phyloP scores from a whole-genome alignment of 768 basidiomycete genomes.

The Boletus reticuloceps region DNA sequence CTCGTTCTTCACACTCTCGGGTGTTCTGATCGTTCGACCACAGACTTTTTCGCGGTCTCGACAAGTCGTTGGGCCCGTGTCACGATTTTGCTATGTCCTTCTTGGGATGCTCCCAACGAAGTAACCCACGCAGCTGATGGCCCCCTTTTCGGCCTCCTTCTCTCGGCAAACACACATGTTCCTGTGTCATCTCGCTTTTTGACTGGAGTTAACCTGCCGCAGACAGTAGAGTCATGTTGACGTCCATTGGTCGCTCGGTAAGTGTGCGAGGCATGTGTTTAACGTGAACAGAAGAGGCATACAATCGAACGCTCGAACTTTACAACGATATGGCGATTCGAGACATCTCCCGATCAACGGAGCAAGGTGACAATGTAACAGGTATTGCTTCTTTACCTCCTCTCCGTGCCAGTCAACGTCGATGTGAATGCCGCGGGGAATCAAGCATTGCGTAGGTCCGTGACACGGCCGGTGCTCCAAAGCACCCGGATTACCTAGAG shows the following conservation, averaged over 20 bases:
- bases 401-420: slow-evolving; percentile 6
- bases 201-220: slow-evolving; percentile 10
- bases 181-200: slow-evolving; percentile 19
- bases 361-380: slow-evolving; percentile 6
- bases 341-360: slow-evolving; percentile 22
- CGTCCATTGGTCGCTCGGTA: slow-evolving; percentile 12
- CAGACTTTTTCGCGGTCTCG: not conserved
- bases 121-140: slow-evolving; percentile 33
- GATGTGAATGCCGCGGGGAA: slow-evolving; percentile 34
- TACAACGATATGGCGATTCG: too few relatives aligned
- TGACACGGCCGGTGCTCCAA: slow-evolving; percentile 16
- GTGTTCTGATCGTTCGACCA: slow-evolving; percentile 13
- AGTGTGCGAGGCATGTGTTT: slow-evolving; percentile 5
- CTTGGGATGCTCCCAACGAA: slow-evolving; percentile 18
- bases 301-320: not conserved
- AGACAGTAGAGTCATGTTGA: slow-evolving; percentile 9
- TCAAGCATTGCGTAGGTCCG: slow-evolving; percentile 24
- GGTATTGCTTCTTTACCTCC: slow-evolving; percentile 11
- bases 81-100: slow-evolving; percentile 17
- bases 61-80: not conserved
- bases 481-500: slow-evolving; percentile 18
- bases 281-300: slow-evolving; percentile 15
- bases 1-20: slow-evolving; percentile 16
- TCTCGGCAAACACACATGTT: slow-evolving; percentile 10
- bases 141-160: slow-evolving; percentile 27